Base-by-base conservation (phyloP, 441 rosid species). In the Gossypium davidsonii region DNA sequence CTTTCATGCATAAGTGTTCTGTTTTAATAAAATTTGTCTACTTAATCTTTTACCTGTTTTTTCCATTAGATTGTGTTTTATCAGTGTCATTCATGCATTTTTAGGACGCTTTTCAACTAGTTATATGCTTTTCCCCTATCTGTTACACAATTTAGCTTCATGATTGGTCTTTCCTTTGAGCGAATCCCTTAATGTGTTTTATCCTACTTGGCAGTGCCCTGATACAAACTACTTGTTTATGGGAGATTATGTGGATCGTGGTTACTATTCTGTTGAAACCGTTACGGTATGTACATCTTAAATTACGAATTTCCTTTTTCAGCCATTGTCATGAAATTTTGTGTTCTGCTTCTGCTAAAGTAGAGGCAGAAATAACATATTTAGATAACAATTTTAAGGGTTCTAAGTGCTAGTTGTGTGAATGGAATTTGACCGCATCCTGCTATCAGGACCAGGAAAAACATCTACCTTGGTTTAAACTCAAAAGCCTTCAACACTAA, bases 191-290 rank as follows among this genome's bases (percentile, higher is more conserved):
- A 81, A 70, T 56, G 74, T 60, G 15, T 26, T 42, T 76, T 55
- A 23, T 68, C 49, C 63, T 68, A 67, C 72, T 72, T 85, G 75
- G 70, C 87, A 89, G 94, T 89, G 94, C 74, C 94, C 92, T 37
- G 90, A 87, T 83, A 88, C 94, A 70, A 89, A 89, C 81, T 89
- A 88, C 83, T 77, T 89, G 77, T 89, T 89, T 80, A 89, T 87
- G 91, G 94, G 94, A 76, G 94, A 89, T 77, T 88, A 89, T 55
- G 91, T 89, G 62, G 92, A 89, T 77, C 92, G 90, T 78, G 92
- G 92, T 4, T 89, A 86, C 80, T 88, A 89, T 78, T 89, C 94
- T 71, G 92, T 88, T 3, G 91, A 89, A 84, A 89, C 94, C 66
- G 89, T 89, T 55, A 83, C 92, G 55, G 55, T 51, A 51, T 51